Evolutionary conservation across 805 yeast species (phyloP), one percentile per base, ranked within the genome.

Genomic region (Wickerhamomyces strasburgensis): DNA sequence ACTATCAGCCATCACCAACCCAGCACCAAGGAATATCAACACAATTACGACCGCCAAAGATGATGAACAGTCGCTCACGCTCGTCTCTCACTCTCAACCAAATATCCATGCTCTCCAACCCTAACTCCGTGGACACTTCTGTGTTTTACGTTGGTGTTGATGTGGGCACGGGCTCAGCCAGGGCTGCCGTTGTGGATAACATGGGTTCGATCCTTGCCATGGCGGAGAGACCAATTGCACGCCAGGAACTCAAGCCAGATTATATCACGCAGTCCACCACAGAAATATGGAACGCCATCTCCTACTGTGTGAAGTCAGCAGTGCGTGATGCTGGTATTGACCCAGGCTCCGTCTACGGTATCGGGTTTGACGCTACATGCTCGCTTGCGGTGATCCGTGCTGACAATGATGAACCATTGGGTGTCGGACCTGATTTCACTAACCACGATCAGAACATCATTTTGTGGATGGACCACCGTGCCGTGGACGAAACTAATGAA

Each of bases 391-490:
- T 79, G 1, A 67, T 89, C 26, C 71, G 78, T 43, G 84, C 81
- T 46, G 56, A 65, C 5, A 67, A 72, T 31, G 84, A 83, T 49
- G 58, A 67, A 33, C 95, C 96, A 4, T 71, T 86, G 30, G 86
- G 83, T 2, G 98, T 88, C 13, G 98, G 98, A 8, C 98, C 98
- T 2, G 85, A 89, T 56, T 90, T 86, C 58, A 46, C 62, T 24
- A 79, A 86, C 51, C 48, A 66, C 32, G 73, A 72, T 43, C 95
- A 89, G 56, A 88, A 93, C 61, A 81, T 93, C 52, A 78, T 93
- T 35, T 64, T 93, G 45, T 93, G 98, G 98, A 90, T 93, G 98
- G 98, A 93, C 65, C 98, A 93, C 61, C 75, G 98, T 46, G 97
- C 98, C 0, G 80, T 72, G 13, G 66, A 68, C 6, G 96, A 90